A percentile compares a stretch with the other conserved stretches of the same genome.
These are phyloP conservation scores for Blastobotrys attinorum DNA, from an alignment of 805 yeast genomes.

Conservation along the genomic window DNA sequence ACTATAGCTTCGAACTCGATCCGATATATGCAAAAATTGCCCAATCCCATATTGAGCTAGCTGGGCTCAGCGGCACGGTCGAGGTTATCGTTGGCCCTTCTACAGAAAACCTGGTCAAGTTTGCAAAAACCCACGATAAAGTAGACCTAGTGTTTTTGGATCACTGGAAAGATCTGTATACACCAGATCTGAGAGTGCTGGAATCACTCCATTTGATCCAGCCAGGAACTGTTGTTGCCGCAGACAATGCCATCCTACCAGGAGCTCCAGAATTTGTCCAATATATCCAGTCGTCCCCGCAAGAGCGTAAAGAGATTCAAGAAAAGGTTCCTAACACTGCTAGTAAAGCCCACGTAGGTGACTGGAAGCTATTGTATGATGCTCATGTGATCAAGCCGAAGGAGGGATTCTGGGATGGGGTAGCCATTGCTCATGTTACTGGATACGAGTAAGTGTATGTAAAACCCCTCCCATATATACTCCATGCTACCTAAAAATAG, in stretches of 20 bases:
- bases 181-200: slow-evolving; percentile 10
- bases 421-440: too few relatives aligned
- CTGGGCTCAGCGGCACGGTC: slow-evolving; percentile 12
- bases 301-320: not conserved
- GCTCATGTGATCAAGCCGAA: too few relatives aligned
- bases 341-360: too few relatives aligned
- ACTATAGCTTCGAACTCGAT: slow-evolving; percentile 9
- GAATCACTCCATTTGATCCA: slow-evolving; percentile 9
- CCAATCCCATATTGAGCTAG: slow-evolving; percentile 8
- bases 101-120: slow-evolving; percentile 5
- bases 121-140: not conserved
- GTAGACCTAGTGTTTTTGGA: slow-evolving; percentile 10
- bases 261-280: slow-evolving; percentile 4
- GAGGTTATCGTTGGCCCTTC: slow-evolving; percentile 16
- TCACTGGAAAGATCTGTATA: slow-evolving; percentile 10
- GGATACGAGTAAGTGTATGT: too few relatives aligned
- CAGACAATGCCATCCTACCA: slow-evolving; percentile 2
- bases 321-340: too few relatives aligned
- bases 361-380: too few relatives aligned
- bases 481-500: too few relatives aligned
- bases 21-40: slow-evolving; percentile 14
- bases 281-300: not conserved
- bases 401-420: too few relatives aligned
- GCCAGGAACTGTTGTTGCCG: slow-evolving; percentile 10
- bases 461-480: too few relatives aligned